phyloP scores from a whole-genome alignment of 805 yeast genomes.

The Candida anglica region DNA sequence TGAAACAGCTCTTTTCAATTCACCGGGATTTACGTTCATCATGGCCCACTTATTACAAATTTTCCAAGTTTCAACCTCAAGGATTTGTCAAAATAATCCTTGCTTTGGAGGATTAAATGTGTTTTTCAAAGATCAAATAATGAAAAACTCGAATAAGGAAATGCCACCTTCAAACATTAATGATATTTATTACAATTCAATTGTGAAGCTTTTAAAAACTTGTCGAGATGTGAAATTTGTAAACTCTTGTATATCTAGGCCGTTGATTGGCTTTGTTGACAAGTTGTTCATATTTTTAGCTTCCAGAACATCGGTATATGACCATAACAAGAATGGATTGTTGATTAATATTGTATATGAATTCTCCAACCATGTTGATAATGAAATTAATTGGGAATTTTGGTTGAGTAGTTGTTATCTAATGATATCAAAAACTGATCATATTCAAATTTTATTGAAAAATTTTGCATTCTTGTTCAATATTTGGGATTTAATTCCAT shows the following conservation, averaged over 20 bases:
- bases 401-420: constrained; percentile 62
- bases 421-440: constrained; percentile 58
- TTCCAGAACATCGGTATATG: constrained; percentile 30
- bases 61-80: constrained; percentile 25
- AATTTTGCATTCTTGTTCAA: constrained; percentile 66
- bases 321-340: constrained; percentile 33
- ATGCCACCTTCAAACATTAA: constrained; percentile 7
- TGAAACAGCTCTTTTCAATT: constrained; percentile 10
- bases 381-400: constrained; percentile 63
- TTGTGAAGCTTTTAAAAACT: constrained; percentile 35
- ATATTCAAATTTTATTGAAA: constrained; percentile 57
- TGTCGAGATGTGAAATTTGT: constrained; percentile 31
- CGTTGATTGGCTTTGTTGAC: constrained; percentile 24
- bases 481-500: constrained; percentile 68
- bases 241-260: constrained; percentile 7
- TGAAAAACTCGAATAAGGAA: constrained; percentile 9
- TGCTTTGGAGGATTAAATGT: too few species aligned
- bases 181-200: constrained; percentile 35
- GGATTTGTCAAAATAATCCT: constrained; percentile 14
- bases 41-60: constrained; percentile 46
- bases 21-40: constrained; percentile 46
- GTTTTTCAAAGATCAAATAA: constrained; percentile 24
- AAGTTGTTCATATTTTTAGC: constrained; percentile 32
- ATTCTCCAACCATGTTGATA: constrained; percentile 29
- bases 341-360: constrained; percentile 39